Base-by-base conservation (phyloP, 1,284 basidiomycete genomes). In the Pyrrhoderma noxium region DNA sequence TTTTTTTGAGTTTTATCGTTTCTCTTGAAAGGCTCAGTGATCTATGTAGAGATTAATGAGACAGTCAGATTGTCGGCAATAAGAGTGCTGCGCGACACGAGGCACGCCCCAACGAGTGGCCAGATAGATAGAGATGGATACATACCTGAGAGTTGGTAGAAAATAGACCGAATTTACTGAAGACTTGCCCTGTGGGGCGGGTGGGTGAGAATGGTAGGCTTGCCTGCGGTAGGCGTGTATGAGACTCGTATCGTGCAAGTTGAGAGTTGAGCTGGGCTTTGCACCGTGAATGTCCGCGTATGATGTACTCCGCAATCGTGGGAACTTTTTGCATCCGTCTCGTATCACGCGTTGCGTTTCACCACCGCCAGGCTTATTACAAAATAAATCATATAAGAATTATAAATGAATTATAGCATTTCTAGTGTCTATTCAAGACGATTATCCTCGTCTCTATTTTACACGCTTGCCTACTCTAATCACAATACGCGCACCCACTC, bases 111-210 rank as follows among this genome's bases (percentile, higher is more conserved):
- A 31, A 31, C 27, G 27, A 31, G 27, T 5, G 27, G 11, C 27
- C 5, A 31, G 27, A 31, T 31, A 31, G 27, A 31, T 31, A 31
- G 27, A 31, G 27, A 31, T 5, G 27, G 11, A 11, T 31, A 31
- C 66, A 52, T 54, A 81, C 78, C 71, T 75, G 69, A 64, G 65
- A 72, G 68, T 70, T 75, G 73, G 71, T 22, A 40, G 38, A 63
- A 61, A 61, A 65, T 69, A 68, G 68, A 66, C 62, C 66, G 60
- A 61, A 58, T 54, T 58, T 61, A 71, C 75, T 72, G 71, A 75
- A 67, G 81, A 75, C 76, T 81, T 89, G 86, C 85, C 85, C 84
- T 85, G 85, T 75, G 72, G 85, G 85, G 85, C 86, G 72, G 80
- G 85, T 89, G 85, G 73, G 80, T 70, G 68, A 65, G 67, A 74